Base-by-base conservation (phyloP, 352 stramenopile genomes). In the Pythium diclinum region DNA sequence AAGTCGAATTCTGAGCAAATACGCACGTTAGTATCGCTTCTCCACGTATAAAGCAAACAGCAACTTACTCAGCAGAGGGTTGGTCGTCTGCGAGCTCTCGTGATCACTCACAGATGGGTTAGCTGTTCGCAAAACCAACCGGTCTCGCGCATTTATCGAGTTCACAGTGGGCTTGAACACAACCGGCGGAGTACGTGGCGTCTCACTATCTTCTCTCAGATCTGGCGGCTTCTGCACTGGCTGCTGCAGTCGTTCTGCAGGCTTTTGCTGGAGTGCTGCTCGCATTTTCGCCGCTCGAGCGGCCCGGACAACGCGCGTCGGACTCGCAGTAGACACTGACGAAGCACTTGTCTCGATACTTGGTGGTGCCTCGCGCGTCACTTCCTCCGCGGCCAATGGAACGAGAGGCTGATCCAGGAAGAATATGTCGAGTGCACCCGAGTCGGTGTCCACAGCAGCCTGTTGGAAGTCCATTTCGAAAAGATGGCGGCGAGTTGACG, bases 391-490 rank as follows among this genome's bases (percentile, higher is more conserved):
- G 33, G 34, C n/a, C 30, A 21, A 7, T 19, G 33, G 52, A 1
- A 64, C 30, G n/a, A 44, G 56, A 11, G 63, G 63, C 32, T 60
- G 63, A 3, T 57, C 56, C 17, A 64, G 14, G 34, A 63, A 32
- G 23, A 61, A 42, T 47, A 63, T 56, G n/a, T 69, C 49, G 1
- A 62, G 16, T 5, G 36, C 49, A 19, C 13, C 56, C 3, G 36
- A 10, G 13, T 65, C 48, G 1, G 17, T 32, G 17, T 53, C 17
- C 4, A 32, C 17, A 30, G 33, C 32, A 21, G 63, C 54, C 36
- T 54, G 34, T 6, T 56, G 32, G 17, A 67, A 75, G 13, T 75
- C 60, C 48, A 75, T 66, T 34, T 75, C 68, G 21, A 72, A 55
- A 4, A 75, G 55, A 52, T 71, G 64, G 0, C 59, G 52, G 4